phyloP scores from a whole-genome alignment of 345 rosid species.

The Sonneratia caseolaris region DNA sequence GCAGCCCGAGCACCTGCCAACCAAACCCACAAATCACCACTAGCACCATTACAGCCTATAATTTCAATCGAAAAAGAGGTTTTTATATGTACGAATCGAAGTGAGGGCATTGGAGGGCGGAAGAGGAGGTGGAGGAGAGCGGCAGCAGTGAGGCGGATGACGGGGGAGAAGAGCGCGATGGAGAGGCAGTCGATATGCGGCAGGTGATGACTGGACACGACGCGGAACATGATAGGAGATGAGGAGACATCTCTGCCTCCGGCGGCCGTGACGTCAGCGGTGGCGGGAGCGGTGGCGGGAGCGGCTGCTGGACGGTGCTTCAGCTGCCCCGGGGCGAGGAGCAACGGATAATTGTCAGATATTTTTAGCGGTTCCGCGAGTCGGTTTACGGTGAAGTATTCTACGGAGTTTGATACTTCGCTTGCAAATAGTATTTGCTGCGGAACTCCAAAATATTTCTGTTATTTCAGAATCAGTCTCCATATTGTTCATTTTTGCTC shows the following conservation, averaged over 20 bases:
- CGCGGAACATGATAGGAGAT: constrained; percentile 29
- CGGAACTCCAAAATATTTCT: no score
- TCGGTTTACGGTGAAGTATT: not conserved
- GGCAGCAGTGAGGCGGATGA: constrained; percentile 13
- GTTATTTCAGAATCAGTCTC: no score
- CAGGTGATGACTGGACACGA: constrained; percentile 40
- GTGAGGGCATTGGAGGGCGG: constrained; percentile 76
- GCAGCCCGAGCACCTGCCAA: constrained; percentile 83
- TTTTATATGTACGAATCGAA: constrained; percentile 51
- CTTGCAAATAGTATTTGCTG: no score
- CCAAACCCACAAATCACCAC: not conserved
- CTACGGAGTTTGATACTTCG: no score
- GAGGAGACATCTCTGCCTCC: constrained; percentile 32
- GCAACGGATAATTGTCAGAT: constrained; percentile 3
- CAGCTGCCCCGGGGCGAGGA: not conserved
- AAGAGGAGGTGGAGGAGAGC: constrained; percentile 27
- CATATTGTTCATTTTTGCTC: no score
- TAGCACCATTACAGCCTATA: no score
- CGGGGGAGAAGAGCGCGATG: constrained; percentile 9
- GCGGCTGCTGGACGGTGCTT: not conserved
- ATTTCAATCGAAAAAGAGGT: not conserved
- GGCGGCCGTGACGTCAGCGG: constrained; percentile 10
- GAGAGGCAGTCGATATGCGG: constrained; percentile 23
- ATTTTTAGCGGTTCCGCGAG: not conserved
- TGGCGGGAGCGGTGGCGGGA: constrained; percentile 8